Conservation (phyloP, 495 filamentous ascomycete genomes). For the Penicillium crystallinum region DNA sequence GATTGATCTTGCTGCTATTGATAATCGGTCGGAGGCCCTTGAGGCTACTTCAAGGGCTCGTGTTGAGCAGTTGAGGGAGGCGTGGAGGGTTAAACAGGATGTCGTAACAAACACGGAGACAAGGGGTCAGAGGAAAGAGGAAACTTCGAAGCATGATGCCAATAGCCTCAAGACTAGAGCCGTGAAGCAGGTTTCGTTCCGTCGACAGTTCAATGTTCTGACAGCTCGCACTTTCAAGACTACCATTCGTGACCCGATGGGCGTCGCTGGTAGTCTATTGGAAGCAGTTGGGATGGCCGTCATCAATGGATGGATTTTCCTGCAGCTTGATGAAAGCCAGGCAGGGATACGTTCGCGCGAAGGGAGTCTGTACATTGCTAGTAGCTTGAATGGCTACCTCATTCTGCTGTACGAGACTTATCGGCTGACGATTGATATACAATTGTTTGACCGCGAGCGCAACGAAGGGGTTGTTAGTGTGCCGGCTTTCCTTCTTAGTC, state of each 20-base stretch:
- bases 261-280: conserved; percentile 58
- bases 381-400: conserved; percentile 66
- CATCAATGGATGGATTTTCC: conserved; percentile 67
- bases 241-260: conserved; percentile 67
- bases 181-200: conserved; percentile 38
- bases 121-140: not conserved
- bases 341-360: conserved; percentile 56
- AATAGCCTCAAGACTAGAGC: not conserved
- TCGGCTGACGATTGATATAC: conserved; percentile 63
- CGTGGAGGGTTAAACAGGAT: conserved; percentile 41
- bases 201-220: conserved; percentile 56
- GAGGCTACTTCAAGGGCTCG: conserved; percentile 52
- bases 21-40: conserved; percentile 56
- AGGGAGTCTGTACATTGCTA: conserved; percentile 62
- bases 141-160: not conserved
- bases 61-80: conserved; percentile 48
- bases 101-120: conserved; percentile 7
- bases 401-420: conserved; percentile 70
- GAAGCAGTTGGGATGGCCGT: conserved; percentile 63
- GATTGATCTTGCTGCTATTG: conserved; percentile 65
- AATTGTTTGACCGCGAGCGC: conserved; percentile 66
- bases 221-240: conserved; percentile 61
- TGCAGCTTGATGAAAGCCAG: conserved; percentile 51
- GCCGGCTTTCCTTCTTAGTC: conserved; percentile 57
- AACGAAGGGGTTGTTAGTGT: conserved; percentile 66